A percentile compares a stretch with the other conserved stretches of the same genome.
phyloP scores from a whole-genome alignment of 2,329 filamentous ascomycete species.

The Ophiostoma piceae region DNA sequence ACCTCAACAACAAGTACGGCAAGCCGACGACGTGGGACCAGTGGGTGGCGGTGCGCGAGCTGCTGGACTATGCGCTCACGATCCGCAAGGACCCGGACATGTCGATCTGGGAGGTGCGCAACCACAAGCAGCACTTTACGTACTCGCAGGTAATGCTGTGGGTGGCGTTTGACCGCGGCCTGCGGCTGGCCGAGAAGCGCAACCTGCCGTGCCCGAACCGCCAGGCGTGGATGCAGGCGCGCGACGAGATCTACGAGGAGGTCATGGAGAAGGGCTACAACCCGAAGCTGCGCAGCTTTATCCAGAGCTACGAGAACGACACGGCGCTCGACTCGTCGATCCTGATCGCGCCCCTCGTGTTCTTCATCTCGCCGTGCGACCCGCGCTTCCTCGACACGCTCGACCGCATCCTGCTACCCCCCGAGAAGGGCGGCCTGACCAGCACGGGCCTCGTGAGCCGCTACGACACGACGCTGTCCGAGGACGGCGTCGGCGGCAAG shows the following conservation, averaged over 20 bases:
- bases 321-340: constrained; percentile 69
- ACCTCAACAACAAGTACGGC: constrained; percentile 73
- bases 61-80: constrained; percentile 65
- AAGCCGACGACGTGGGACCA: constrained; percentile 72
- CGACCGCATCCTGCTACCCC: constrained; percentile 63
- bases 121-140: constrained; percentile 68
- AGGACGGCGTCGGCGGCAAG: constrained; percentile 68
- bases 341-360: constrained; percentile 70
- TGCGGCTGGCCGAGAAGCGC: constrained; percentile 69
- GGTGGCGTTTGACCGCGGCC: constrained; percentile 71
- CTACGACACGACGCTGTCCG: constrained; percentile 62
- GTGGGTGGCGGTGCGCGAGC: constrained; percentile 64
- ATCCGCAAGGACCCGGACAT: constrained; percentile 63
- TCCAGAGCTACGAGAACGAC: constrained; percentile 69
- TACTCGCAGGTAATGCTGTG: constrained; percentile 82
- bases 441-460: constrained; percentile 70
- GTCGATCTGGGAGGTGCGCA: constrained; percentile 79
- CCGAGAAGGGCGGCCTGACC: constrained; percentile 69
- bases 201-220: constrained; percentile 70
- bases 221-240: constrained; percentile 57
- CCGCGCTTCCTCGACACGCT: constrained; percentile 68
- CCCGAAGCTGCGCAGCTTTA: constrained; percentile 60
- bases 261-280: constrained; percentile 77
- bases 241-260: constrained; percentile 66
- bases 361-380: constrained; percentile 73